Conservation (phyloP, 2,329 filamentous ascomycete species). For the Cryphonectria parasitica region DNA sequence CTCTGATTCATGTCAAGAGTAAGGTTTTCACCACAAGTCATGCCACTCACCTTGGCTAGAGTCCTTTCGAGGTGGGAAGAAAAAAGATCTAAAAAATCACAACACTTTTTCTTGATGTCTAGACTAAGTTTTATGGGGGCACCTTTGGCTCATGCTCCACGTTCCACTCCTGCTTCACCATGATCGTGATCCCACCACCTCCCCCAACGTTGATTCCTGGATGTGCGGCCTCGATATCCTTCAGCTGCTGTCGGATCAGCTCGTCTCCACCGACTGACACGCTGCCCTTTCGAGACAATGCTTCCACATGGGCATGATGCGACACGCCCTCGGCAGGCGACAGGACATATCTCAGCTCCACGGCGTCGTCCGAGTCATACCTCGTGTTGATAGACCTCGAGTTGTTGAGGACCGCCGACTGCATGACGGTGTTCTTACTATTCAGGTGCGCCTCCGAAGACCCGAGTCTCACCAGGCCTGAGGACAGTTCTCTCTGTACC, state of each 20-base stretch:
- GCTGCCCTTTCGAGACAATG: not conserved
- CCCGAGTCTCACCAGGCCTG: constrained; percentile 5
- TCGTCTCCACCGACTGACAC: not conserved
- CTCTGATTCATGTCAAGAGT: not conserved
- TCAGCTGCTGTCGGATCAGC: not conserved
- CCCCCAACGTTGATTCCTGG: not conserved
- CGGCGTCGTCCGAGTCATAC: constrained; percentile 17
- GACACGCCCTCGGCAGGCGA: constrained; percentile 15
- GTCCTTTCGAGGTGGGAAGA: too few species aligned
- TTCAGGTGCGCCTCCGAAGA: constrained; percentile 7
- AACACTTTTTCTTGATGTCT: not conserved
- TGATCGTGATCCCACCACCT: constrained; percentile 2
- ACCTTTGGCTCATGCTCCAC: constrained; percentile 12
- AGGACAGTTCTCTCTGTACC: not conserved
- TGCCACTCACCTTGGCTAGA: not conserved
- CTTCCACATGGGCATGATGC: constrained; percentile 12
- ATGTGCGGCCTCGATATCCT: constrained; percentile 5
- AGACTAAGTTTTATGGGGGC: not conserved
- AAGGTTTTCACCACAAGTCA: too few species aligned
- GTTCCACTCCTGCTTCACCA: constrained; percentile 21
- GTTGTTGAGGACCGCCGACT: constrained; percentile 5
- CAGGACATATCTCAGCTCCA: constrained; percentile 17
- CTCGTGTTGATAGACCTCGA: not conserved
- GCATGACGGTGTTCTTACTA: not conserved
- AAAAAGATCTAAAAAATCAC: not conserved